Percentiles rank a stretch among this genome's conserved stretches.
phyloP scores from a whole-genome alignment of 2,329 filamentous ascomycete genomes.

The Clonostachys sp. region DNA sequence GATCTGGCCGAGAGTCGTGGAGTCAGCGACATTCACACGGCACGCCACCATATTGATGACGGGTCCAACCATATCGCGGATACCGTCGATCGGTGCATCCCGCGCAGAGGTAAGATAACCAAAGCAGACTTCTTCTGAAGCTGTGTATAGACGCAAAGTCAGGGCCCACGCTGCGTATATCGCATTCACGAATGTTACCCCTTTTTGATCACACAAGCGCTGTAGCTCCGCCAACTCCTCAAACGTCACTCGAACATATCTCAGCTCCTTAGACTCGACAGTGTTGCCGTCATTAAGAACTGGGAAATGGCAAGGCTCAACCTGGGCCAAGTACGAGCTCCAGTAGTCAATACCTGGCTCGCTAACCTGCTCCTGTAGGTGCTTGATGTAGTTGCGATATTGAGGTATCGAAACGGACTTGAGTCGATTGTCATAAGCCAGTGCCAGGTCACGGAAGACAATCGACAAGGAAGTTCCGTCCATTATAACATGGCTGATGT shows the following conservation, averaged over 20 bases:
- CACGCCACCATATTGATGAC: conserved; percentile 55
- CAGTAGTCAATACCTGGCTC: conserved; percentile 11
- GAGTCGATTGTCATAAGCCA: background rate
- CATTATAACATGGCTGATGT: background rate
- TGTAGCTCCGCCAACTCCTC: conserved; percentile 5
- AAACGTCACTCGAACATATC: conserved; percentile 9
- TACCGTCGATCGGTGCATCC: conserved; percentile 39
- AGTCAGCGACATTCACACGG: conserved; percentile 27
- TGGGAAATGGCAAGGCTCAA: conserved; percentile 12
- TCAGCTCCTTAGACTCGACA: conserved; percentile 7
- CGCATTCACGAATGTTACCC: conserved; percentile 4
- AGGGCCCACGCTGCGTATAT: conserved; percentile 14
- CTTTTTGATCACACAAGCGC: conserved; percentile 1
- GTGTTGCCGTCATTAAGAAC: background rate
- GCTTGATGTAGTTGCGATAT: conserved; percentile 9
- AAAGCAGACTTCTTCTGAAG: conserved; percentile 41
- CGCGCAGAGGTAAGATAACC: conserved; percentile 49
- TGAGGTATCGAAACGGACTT: background rate
- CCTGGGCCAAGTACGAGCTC: conserved; percentile 8
- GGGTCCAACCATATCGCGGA: conserved; percentile 40
- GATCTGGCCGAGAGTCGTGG: conserved; percentile 12
- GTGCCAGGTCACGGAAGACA: background rate
- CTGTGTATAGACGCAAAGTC: conserved; percentile 27
- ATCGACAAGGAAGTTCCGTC: background rate
- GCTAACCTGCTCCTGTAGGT: conserved; percentile 5